These are phyloP conservation scores for Boletellus ananiceps DNA, from an alignment of 768 basidiomycete genomes.

Conservation along the genomic window DNA sequence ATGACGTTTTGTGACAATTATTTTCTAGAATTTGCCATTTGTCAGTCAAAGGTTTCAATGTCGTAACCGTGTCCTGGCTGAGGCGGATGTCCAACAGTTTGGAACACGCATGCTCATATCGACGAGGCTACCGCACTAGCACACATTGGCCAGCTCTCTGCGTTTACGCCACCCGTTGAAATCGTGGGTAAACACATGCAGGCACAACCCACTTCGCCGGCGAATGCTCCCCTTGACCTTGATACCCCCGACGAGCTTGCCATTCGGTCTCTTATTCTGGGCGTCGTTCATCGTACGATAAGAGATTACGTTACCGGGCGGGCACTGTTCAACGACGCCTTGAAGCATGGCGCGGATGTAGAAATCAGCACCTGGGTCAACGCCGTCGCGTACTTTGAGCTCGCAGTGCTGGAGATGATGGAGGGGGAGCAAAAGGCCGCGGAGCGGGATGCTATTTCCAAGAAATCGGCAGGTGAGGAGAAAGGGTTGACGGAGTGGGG, in stretches of 20 bases:
- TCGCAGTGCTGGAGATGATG: conserved; percentile 66
- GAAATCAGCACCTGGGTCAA: conserved; percentile 64
- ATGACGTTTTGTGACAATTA: conserved; percentile 2
- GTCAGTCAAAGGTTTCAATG: conserved; percentile 39
- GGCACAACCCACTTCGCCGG: neutral
- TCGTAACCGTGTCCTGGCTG: neutral
- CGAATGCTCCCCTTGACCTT: conserved; percentile 35
- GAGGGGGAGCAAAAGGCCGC: conserved; percentile 42
- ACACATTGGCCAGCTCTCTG: conserved; percentile 53
- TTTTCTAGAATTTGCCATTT: conserved; percentile 59
- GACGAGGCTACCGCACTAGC: conserved; percentile 46
- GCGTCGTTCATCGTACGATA: conserved; percentile 58
- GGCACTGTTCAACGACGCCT: conserved; percentile 49
- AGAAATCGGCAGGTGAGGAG: conserved; percentile 4
- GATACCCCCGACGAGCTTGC: conserved; percentile 71
- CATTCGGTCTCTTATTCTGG: conserved; percentile 63
- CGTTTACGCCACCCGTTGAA: conserved; percentile 43
- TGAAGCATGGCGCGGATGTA: conserved; percentile 35
- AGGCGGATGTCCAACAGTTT: conserved; percentile 43
- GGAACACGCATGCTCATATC: conserved; percentile 73
- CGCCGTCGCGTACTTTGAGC: conserved; percentile 64
- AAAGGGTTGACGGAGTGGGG: conserved; percentile 38
- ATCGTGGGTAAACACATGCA: conserved; percentile 31
- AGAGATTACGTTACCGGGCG: conserved; percentile 43
- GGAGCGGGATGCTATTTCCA: conserved; percentile 29